phyloP scores from a whole-genome alignment of 2,329 filamentous ascomycete species.

The Ampelomyces quisqualis region DNA sequence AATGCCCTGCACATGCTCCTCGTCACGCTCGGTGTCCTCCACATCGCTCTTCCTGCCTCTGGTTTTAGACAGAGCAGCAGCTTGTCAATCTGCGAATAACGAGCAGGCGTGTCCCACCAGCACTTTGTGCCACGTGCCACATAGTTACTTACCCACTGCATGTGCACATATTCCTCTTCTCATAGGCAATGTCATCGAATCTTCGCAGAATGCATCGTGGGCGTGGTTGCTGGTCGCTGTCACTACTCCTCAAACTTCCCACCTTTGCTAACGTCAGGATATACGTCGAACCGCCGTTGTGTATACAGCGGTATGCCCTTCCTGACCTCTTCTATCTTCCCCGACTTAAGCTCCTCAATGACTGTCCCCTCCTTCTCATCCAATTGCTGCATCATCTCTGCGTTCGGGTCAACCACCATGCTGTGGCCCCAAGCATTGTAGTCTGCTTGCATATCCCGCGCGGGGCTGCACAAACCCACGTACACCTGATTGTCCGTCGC shows the following conservation, averaged over 20 bases:
- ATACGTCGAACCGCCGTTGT: slow-evolving; percentile 92
- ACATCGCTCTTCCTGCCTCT: no score
- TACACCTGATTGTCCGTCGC: slow-evolving; percentile 95
- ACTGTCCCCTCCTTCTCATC: slow-evolving; percentile 77
- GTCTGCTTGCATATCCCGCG: slow-evolving; percentile 70
- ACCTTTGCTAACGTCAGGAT: slow-evolving; percentile 79
- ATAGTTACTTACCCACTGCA: background rate
- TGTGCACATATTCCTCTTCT: no score
- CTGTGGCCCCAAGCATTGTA: slow-evolving; percentile 95
- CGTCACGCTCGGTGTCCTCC: no score
- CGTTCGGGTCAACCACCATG: slow-evolving; percentile 84
- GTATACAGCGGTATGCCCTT: slow-evolving; percentile 79
- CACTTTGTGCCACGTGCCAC: background rate
- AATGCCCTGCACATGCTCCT: background rate
- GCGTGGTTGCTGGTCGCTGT: no score
- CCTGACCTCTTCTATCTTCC: slow-evolving; percentile 45
- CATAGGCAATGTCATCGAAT: no score
- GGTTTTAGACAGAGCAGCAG: no score
- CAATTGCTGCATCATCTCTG: slow-evolving; percentile 74
- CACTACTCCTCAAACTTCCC: slow-evolving; percentile 46
- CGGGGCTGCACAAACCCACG: slow-evolving; percentile 88
- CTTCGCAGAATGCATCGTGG: no score
- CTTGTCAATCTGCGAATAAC: no score
- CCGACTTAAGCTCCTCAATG: slow-evolving; percentile 56
- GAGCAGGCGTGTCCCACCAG: background rate